These are phyloP conservation scores for Toxoplasma gondii DNA, from an alignment of 169 alveolate species.

Conservation along the genomic window DNA sequence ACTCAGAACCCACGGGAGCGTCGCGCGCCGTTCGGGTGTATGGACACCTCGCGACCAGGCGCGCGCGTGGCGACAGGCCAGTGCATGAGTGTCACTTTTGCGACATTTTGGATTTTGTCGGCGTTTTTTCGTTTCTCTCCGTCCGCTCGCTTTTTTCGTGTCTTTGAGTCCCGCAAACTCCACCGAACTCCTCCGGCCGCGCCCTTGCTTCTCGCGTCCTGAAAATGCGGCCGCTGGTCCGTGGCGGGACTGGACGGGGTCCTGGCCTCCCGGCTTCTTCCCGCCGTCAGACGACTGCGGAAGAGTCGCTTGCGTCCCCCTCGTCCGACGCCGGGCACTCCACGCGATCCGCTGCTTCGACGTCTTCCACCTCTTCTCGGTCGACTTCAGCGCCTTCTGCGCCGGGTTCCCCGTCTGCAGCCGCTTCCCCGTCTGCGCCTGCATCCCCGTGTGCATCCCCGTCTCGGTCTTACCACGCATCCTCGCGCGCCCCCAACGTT, in stretches of 20 bases:
- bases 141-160: background rate
- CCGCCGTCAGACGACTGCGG: background rate
- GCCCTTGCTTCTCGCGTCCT: background rate
- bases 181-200: no score
- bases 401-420: background rate
- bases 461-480: background rate
- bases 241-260: background rate
- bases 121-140: background rate
- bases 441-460: background rate
- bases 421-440: background rate
- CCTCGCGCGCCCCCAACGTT: no score
- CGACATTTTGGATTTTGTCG: background rate
- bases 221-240: background rate
- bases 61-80: no score
- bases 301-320: background rate
- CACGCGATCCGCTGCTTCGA: background rate
- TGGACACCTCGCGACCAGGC: no score
- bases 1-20: no score
- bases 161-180: no score
- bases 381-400: background rate
- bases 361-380: background rate
- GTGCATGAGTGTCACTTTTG: no score
- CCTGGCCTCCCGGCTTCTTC: background rate
- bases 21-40: no score
- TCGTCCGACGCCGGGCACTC: background rate